phyloP scores from a whole-genome alignment of 129 eudicot species.

The Tagetes erecta region DNA sequence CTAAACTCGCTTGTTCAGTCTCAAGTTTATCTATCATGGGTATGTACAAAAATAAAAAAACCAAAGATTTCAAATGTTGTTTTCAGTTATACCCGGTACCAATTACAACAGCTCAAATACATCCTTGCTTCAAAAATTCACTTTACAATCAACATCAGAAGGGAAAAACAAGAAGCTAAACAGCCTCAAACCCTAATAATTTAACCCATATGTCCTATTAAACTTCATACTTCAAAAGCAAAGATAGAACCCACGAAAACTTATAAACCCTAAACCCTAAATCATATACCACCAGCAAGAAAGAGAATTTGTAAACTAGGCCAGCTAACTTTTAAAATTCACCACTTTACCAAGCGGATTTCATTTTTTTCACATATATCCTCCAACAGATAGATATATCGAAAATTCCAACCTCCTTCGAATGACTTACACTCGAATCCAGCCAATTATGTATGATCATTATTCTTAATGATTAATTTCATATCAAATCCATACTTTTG shows the following conservation, averaged over 20 bases:
- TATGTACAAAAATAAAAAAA: not conserved
- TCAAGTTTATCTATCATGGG: not conserved
- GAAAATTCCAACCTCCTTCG: conserved; percentile 44
- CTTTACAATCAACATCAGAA: conserved; percentile 55
- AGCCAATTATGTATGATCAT: conserved; percentile 27
- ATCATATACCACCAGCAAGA: conserved; percentile 14
- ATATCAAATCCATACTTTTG: conserved; percentile 23
- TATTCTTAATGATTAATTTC: conserved; percentile 8
- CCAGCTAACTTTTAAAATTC: conserved; percentile 34
- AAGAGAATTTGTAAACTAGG: conserved; percentile 14
- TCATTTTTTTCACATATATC: conserved; percentile 35
- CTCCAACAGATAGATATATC: conserved; percentile 37
- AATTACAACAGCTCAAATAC: conserved; percentile 53
- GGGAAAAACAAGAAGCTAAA: conserved; percentile 11
- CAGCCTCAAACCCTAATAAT: conserved; percentile 40
- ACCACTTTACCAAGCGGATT: conserved; percentile 38
- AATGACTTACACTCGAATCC: conserved; percentile 48
- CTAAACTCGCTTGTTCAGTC: not conserved
- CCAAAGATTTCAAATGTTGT: conserved; percentile 16
- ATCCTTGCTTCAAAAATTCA: conserved; percentile 60
- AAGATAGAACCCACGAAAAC: too few relatives aligned
- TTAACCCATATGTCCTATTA: conserved; percentile 29
- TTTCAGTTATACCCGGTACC: conserved; percentile 46
- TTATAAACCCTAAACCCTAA: too few relatives aligned
- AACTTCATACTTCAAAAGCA: conserved; percentile 28